Evolutionary conservation across 2,329 filamentous ascomycete species (phyloP), one percentile per base, ranked within the genome.

Genomic region (Penicillium sumatraense): DNA sequence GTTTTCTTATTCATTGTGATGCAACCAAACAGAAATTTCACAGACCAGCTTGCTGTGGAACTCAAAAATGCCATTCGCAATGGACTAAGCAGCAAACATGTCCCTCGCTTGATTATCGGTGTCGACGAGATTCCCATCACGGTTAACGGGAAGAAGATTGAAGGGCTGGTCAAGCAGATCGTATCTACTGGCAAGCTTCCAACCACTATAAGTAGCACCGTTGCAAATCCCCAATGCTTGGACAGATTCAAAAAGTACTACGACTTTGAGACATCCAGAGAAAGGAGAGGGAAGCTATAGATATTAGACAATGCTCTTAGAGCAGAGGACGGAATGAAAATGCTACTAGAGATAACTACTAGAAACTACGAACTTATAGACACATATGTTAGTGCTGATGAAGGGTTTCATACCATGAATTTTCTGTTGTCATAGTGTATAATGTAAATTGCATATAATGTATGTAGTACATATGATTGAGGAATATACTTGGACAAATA

Each of bases 131-230:
- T 62, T 16, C 57, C 59, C 10, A 57, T 60, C 53, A 62, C 59
- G 5, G 53, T 62, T 13, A 60, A 60, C 31, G 57, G 59, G 10
- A 60, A 62, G 11, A 62, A 58, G 31, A 33, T 62, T 5, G 60
- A 62, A 38, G 60, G 51, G 9, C 41, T 60, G 46, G 27, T 57
- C 1, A 60, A 59, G 35, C 51, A 58, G 7, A 33, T 58, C 8
- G n/a, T 58, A 6, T 60, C 53, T 3, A 31, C 58, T 33, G 58
- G 58, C 1, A 24, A 62, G 13, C 5, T 56, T 11, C 58, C 56
- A 10, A 53, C 48, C 9, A 47, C 36, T 2, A 56, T 61, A 18
- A 62, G 60, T 40, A 59, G 58, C 29, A 62, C 60, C 10, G 54
- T 62, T 23, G 53, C 53, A 2, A 59, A 62, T 29, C 54, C 53